phyloP scores from a whole-genome alignment of 2,329 filamentous ascomycete genomes.

The Trichoderma sp. region DNA sequence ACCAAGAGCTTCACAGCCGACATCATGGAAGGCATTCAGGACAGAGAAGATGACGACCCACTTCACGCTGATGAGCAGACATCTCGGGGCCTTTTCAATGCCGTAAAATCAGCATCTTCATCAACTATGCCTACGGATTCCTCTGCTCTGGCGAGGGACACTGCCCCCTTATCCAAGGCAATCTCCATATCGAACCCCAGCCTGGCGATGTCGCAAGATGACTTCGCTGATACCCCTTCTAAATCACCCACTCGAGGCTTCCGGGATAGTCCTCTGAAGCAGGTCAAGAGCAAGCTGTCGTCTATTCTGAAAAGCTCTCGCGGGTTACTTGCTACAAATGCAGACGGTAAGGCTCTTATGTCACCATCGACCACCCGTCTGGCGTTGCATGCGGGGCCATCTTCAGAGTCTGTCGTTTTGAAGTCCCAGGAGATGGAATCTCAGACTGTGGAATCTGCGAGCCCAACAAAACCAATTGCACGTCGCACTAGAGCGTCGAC shows the following conservation, averaged over 20 bases:
- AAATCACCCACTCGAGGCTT: conserved; percentile 57
- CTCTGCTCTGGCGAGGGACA: conserved; percentile 23
- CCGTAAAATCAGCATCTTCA: conserved; percentile 63
- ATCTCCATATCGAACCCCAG: conserved; percentile 58
- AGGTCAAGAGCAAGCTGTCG: conserved; percentile 88
- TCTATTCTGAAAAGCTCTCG: conserved; percentile 87
- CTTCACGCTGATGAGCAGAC: conserved; percentile 31
- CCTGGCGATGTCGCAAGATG: conserved; percentile 47
- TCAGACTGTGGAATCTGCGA: conserved; percentile 30
- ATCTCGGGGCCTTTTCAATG: conserved; percentile 25
- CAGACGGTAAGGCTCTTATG: conserved; percentile 58
- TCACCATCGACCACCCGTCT: conserved; percentile 52
- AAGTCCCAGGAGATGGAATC: conserved; percentile 27
- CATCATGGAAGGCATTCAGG: conserved; percentile 55
- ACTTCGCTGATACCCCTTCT: conserved; percentile 45
- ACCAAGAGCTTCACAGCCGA: conserved; percentile 61
- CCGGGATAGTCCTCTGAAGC: conserved; percentile 78
- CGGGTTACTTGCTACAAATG: conserved; percentile 77
- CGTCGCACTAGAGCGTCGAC: conserved; percentile 57
- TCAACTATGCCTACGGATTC: conserved; percentile 45
- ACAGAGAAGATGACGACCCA: conserved; percentile 48
- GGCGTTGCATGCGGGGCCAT: conserved; percentile 43
- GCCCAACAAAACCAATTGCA: conserved; percentile 42
- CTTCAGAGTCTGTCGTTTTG: conserved; percentile 47
- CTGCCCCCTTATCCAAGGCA: conserved; percentile 52